Evolutionary conservation across 768 basidiomycete species (phyloP).

Genomic region (Hypsizygus marmoreus): DNA sequence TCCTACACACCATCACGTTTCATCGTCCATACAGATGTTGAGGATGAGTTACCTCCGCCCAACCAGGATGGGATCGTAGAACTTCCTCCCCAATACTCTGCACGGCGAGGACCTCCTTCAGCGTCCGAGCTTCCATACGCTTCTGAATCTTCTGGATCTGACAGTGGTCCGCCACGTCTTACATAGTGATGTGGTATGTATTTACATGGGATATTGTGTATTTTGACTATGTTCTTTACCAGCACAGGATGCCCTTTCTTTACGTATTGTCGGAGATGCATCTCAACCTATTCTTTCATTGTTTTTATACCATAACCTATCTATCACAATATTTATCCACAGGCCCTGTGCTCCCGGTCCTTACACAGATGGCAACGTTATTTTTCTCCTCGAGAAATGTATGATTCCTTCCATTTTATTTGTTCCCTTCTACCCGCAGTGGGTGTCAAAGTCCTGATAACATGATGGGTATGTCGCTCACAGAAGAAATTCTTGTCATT

Average conservation of each 20-base stretch:
- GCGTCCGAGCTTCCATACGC: background rate
- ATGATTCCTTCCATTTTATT: too few species aligned
- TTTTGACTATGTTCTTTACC: conserved; percentile 4
- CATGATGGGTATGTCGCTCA: too few species aligned
- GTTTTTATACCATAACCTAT: conserved; percentile 12
- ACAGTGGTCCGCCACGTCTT: background rate
- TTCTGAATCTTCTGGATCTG: conserved; percentile 8
- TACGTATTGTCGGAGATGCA: background rate
- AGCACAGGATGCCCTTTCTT: conserved; percentile 3
- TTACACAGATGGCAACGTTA: conserved; percentile 6
- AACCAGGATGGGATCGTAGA: conserved; percentile 61
- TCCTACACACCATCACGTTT: conserved; percentile 52
- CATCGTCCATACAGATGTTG: conserved; percentile 69
- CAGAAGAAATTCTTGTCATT: too few species aligned
- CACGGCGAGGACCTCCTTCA: conserved; percentile 36
- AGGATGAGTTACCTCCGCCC: conserved; percentile 48
- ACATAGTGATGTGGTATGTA: conserved; percentile 1
- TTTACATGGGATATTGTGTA: background rate
- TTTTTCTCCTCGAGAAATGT: too few species aligned
- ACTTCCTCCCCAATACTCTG: conserved; percentile 75
- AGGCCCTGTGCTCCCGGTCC: conserved; percentile 5
- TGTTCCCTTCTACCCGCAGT: conserved; percentile 4
- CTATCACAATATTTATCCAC: conserved; percentile 5
- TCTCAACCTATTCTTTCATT: background rate
- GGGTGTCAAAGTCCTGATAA: too few species aligned